These are phyloP conservation scores for Hericium erinaceus DNA, from an alignment of 768 basidiomycete genomes.

Conservation along the genomic window DNA sequence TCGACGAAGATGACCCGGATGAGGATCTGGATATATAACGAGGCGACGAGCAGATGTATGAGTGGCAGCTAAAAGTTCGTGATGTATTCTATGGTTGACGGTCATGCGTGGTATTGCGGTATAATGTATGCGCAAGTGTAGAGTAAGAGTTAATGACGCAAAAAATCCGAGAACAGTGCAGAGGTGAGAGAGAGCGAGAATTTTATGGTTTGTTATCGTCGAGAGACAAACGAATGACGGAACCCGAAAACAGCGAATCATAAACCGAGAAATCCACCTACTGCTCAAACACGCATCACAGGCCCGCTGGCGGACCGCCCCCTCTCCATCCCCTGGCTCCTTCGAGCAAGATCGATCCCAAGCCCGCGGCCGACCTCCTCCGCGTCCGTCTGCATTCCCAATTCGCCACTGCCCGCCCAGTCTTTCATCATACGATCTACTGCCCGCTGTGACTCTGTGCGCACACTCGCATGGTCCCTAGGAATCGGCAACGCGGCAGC, in stretches of 20 bases:
- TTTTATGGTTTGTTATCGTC: neutral
- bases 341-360: neutral
- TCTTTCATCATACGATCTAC: neutral
- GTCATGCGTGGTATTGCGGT: no score
- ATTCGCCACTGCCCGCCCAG: neutral
- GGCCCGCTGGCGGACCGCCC: neutral
- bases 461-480: neutral
- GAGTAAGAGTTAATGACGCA: no score
- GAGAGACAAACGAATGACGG: no score
- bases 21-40: conserved; percentile 80
- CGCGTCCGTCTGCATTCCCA: neutral
- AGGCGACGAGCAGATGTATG: neutral
- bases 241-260: no score
- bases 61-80: no score
- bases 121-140: no score
- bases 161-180: neutral
- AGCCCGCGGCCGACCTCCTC: neutral
- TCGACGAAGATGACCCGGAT: conserved; percentile 94
- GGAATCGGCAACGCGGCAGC: neutral
- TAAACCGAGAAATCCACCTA: no score
- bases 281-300: neutral
- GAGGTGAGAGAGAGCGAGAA: neutral
- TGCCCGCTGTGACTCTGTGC: neutral
- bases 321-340: neutral
- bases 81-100: no score